A percentile compares a stretch with the other conserved stretches of the same genome.
Conservation (phyloP, 1,284 basidiomycete species). For the Ceratobasidium sp. region DNA sequence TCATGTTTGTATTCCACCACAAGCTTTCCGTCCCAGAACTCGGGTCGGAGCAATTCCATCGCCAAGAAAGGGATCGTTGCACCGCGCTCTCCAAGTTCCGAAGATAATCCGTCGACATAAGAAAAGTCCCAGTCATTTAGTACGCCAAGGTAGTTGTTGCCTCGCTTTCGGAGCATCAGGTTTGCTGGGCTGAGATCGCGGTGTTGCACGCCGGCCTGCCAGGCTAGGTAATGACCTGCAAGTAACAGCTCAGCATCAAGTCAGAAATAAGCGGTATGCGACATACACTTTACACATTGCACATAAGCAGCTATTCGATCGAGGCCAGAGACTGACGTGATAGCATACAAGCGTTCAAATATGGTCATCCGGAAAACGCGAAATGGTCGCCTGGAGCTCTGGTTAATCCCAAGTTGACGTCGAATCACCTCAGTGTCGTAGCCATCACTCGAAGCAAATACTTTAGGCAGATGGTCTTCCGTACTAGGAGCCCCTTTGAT, state of each 20-base stretch:
- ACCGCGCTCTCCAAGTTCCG: neutral
- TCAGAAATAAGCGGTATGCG: neutral
- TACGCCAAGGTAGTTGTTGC: neutral
- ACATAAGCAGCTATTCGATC: neutral
- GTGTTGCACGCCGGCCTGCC: conserved; percentile 1
- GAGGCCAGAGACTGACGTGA: neutral
- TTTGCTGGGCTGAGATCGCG: conserved; percentile 7
- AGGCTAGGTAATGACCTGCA: conserved; percentile 15
- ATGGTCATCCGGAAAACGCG: neutral
- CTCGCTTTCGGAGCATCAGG: neutral
- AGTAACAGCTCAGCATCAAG: no score
- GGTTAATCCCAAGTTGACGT: neutral
- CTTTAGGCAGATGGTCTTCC: neutral
- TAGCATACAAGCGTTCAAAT: conserved; percentile 1
- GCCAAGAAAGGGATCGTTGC: conserved; percentile 3
- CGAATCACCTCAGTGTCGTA: conserved; percentile 3
- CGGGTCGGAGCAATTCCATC: neutral
- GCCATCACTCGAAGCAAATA: neutral
- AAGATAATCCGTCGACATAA: neutral
- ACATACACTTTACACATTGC: conserved; percentile 29
- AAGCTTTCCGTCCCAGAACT: neutral
- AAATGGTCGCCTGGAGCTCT: neutral
- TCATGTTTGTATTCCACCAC: conserved; percentile 15
- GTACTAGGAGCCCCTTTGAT: neutral
- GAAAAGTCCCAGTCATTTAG: conserved; percentile 26